phyloP scores from a whole-genome alignment of 805 yeast species.

The Jamesozyma piceae region DNA sequence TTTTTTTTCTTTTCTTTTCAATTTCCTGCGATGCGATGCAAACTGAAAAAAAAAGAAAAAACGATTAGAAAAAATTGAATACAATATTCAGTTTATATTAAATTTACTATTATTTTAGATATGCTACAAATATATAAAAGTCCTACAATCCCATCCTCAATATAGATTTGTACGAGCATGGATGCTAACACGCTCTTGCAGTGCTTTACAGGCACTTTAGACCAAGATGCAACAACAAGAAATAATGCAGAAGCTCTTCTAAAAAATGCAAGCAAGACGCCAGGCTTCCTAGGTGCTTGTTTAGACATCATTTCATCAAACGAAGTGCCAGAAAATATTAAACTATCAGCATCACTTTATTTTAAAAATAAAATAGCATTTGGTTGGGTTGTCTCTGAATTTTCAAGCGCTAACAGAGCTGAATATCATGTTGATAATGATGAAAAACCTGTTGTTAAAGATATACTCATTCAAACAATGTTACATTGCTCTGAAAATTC shows the following conservation, averaged over 20 bases:
- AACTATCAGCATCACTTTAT: constrained; percentile 70
- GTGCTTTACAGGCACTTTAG: constrained; percentile 73
- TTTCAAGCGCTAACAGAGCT: constrained; percentile 22
- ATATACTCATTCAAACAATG: constrained; percentile 57
- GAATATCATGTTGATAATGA: constrained; percentile 43
- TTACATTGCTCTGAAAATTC: constrained; percentile 37
- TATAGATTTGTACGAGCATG: no score
- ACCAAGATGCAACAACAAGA: constrained; percentile 52
- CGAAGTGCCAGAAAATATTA: constrained; percentile 43
- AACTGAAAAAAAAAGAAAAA: neutral
- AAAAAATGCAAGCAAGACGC: constrained; percentile 43
- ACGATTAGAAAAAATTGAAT: neutral
- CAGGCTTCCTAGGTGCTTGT: constrained; percentile 78
- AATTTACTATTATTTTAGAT: no score
- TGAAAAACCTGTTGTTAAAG: constrained; percentile 68
- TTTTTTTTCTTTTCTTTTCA: neutral
- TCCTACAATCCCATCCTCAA: no score
- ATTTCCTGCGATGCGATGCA: constrained; percentile 1
- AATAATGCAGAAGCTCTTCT: constrained; percentile 63
- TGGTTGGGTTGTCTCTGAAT: constrained; percentile 43
- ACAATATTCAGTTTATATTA: neutral
- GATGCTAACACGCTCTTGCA: constrained; percentile 58
- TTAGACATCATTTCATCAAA: constrained; percentile 57
- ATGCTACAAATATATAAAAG: neutral
- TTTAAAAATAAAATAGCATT: constrained; percentile 65